Base-by-base conservation (phyloP, 345 rosid species). In the Boechera stricta region DNA sequence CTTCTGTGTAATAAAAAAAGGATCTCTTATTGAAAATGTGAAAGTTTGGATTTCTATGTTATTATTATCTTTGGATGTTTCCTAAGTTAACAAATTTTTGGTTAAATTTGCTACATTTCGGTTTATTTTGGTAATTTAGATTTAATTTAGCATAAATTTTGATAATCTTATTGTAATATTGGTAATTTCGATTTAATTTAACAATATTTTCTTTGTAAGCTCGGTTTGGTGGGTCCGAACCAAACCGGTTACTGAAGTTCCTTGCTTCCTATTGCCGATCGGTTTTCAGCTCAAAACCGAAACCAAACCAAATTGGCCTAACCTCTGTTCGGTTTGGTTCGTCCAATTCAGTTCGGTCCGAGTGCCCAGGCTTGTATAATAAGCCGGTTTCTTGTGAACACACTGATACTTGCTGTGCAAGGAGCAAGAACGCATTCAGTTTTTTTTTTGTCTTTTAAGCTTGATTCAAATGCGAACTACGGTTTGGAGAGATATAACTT, bases 381-480 rank as follows among this genome's bases (percentile, higher is more conserved):
- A 64, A 65, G 16, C 7, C 6, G 41, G 49, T 57, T 26, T 32
- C 28, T 75, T 29, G 69, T 38, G 45, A 52, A 41, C 12, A 24
- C 42, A 70, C 1, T 71, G 47, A 39, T 51, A 72, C 81, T 72
- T 78, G 77, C 66, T 39, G 64, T 4, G 77, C 73, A 72, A 66
- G 73, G 67, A 45, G 55, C 15, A 21, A 53, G 56, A 35, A 3
- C 1, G 21, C 4, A 36, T 47, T 67, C 39, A 10, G 0, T n/a
- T 66, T 42, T 13, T n/a, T 66, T 42, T 13, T 24, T 29, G 38
- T 12, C 5, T 12, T 69, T 2, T 18, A 32, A 31, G 9, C 21
- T 6, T 39, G 31, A 59, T 57, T 58, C 51, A 41, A 76, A 68
- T 68, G 55, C 47, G 45, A 68, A 51, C n/a, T 39, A 59, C 3